phyloP scores from a whole-genome alignment of 495 filamentous ascomycete species.

The Alectoria sarmentosa region DNA sequence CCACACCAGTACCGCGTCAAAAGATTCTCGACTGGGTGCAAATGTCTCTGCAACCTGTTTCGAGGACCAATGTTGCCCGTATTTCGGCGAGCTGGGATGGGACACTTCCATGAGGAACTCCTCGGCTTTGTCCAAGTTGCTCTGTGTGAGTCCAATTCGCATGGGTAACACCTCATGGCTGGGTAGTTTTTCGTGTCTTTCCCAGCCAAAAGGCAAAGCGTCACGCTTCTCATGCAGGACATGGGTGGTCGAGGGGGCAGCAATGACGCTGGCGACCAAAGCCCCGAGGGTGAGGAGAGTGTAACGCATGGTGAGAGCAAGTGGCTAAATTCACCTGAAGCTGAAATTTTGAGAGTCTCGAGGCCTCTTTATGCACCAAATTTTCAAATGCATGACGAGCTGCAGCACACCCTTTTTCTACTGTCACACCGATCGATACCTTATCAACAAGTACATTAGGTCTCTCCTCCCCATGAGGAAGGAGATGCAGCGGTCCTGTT shows the following conservation, averaged over 20 bases:
- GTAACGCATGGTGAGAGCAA: conserved; percentile 30
- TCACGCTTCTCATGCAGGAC: conserved; percentile 39
- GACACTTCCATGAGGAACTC: conserved; percentile 50
- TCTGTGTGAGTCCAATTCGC: conserved; percentile 49
- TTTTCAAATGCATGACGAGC: not conserved
- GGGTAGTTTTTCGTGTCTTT: conserved; percentile 29
- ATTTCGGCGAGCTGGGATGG: conserved; percentile 41
- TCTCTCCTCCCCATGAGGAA: conserved; percentile 16
- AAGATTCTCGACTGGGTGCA: conserved; percentile 36
- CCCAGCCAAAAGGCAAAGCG: conserved; percentile 33
- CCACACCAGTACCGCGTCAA: conserved; percentile 44
- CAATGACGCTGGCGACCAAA: conserved; percentile 26
- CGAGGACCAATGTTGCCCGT: conserved; percentile 46
- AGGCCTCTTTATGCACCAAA: not conserved
- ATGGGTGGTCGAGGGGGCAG: conserved; percentile 33
- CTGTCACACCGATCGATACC: not conserved
- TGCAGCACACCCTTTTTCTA: not conserved
- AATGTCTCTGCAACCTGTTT: conserved; percentile 47
- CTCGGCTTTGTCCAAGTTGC: conserved; percentile 46
- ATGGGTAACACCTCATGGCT: conserved; percentile 40
- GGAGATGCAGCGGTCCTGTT: conserved; percentile 9
- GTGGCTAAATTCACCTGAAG: not conserved
- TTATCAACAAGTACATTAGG: conserved; percentile 3
- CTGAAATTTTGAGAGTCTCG: not conserved
- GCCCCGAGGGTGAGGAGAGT: conserved; percentile 31